Conservation (phyloP, 805 yeast genomes). For the Barnettozyma californica region DNA sequence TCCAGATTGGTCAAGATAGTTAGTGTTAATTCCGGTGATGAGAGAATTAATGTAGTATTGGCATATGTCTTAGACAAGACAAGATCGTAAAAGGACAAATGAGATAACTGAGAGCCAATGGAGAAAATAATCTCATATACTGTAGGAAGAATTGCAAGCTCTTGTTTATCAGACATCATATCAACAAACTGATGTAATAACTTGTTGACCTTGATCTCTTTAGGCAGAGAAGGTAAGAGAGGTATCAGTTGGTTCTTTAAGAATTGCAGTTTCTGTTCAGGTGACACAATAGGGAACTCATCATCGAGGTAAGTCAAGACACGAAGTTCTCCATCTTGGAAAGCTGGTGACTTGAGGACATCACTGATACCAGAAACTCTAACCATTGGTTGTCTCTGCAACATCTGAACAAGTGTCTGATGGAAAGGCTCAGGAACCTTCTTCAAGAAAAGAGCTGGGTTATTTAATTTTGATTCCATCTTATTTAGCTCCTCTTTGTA, state of each 20-base stretch:
- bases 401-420: constrained; percentile 44
- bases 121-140: constrained; percentile 52
- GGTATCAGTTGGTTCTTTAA: constrained; percentile 8
- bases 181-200: constrained; percentile 65
- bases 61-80: constrained; percentile 40
- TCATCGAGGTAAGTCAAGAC: constrained; percentile 12
- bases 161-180: constrained; percentile 35
- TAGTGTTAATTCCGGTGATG: constrained; percentile 34
- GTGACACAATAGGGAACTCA: constrained; percentile 6
- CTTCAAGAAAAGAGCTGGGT: constrained; percentile 38
- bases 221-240: constrained; percentile 4
- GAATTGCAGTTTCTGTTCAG: constrained; percentile 6
- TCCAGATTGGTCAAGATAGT: constrained; percentile 44
- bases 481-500: constrained; percentile 52
- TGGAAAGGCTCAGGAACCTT: constrained; percentile 54
- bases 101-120: constrained; percentile 61
- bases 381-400: constrained; percentile 52
- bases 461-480: constrained; percentile 40
- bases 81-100: constrained; percentile 70
- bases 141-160: constrained; percentile 36
- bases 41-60: constrained; percentile 28
- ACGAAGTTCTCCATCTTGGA: constrained; percentile 5
- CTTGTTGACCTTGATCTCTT: constrained; percentile 40
- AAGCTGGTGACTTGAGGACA: constrained; percentile 43
- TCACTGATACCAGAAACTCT: constrained; percentile 53